Base-by-base conservation (phyloP, 306 rosid species). In the Comarum palustre region DNA sequence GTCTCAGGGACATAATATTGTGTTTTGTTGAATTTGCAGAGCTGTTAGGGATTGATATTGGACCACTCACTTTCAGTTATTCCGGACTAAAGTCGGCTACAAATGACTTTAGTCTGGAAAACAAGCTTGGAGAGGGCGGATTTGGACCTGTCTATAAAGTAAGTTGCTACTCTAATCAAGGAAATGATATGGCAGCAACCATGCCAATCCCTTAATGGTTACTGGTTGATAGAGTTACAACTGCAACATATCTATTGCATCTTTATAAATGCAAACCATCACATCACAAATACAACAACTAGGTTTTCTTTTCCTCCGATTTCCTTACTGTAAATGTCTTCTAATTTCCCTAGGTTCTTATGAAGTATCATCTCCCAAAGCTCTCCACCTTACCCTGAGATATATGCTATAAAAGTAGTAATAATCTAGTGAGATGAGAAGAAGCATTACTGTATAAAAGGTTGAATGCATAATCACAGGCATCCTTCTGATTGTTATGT, bases 121-220 rank as follows among this genome's bases (percentile, higher is more conserved):
- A 90, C 66, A 92, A 90, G 77, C 88, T 90, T 59, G 90, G 97
- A 60, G 92, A 92, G 68, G 96, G 97, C 75, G 97, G 96, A 77
- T 92, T 92, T 74, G 96, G 97, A 81, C 92, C 96, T 54, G 96
- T 92, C 62, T 86, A 69, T 65, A 88, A 88, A 93, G 92, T 89
- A 82, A 75, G 52, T 45, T 34, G 39, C 29, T 29, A 52, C 31
- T 82, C 27, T 71, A 47, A 58, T 16, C 43, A 42, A 57, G 4
- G 2, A 16, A n/a, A 29, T 57, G 24, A 3, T 27, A 2, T 0
- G 31, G 62, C 61, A 51, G 8, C 48, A 51, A 4, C 5, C 12
- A 1, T 5, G 22, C 20, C n/a, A 48, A 22, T 48, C 31, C 34
- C 32, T 51, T 2, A 51, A 38, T 31, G 6, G 31, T 25, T 68